These are phyloP conservation scores for Rhodamnia rubescens DNA, from an alignment of 345 rosid genomes.

Conservation along the genomic window DNA sequence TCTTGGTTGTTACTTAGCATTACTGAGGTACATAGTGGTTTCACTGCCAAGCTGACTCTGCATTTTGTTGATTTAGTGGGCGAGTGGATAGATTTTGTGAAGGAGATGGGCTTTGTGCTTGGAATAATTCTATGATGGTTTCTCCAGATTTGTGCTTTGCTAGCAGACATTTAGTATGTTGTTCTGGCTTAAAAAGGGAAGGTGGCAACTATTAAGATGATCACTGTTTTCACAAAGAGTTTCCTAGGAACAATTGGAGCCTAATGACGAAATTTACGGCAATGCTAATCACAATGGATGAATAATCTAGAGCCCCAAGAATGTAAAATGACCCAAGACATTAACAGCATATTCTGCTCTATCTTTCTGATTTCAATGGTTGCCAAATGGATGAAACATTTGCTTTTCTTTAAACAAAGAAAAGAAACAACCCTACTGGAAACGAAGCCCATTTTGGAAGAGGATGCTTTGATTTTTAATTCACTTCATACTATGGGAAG, in stretches of 20 bases:
- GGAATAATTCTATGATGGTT: not conserved
- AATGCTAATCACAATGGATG: not conserved
- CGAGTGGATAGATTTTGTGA: not conserved
- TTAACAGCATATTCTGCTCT: not conserved
- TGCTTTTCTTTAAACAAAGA: not conserved
- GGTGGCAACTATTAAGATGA: not conserved
- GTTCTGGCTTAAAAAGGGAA: not conserved
- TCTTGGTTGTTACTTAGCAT: not conserved
- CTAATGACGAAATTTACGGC: not conserved
- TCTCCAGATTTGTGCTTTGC: not conserved
- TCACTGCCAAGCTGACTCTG: not conserved
- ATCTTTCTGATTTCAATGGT: not conserved
- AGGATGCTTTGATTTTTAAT: not conserved
- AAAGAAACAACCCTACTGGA: not conserved
- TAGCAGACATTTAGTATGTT: not conserved
- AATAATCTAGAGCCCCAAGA: not conserved
- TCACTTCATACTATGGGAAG: not conserved
- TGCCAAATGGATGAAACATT: not conserved
- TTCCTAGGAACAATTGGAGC: not conserved
- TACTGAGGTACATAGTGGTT: not conserved
- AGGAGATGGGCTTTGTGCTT: not conserved
- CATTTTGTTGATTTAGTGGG: not conserved
- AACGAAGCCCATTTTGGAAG: not conserved
- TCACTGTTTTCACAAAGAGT: not conserved
- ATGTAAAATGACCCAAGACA: not conserved